Evolutionary conservation across 1,139 yeast genomes (phyloP), one percentile per base, ranked within the genome.

Genomic region (Kurtzmaniella quercitrusa): DNA sequence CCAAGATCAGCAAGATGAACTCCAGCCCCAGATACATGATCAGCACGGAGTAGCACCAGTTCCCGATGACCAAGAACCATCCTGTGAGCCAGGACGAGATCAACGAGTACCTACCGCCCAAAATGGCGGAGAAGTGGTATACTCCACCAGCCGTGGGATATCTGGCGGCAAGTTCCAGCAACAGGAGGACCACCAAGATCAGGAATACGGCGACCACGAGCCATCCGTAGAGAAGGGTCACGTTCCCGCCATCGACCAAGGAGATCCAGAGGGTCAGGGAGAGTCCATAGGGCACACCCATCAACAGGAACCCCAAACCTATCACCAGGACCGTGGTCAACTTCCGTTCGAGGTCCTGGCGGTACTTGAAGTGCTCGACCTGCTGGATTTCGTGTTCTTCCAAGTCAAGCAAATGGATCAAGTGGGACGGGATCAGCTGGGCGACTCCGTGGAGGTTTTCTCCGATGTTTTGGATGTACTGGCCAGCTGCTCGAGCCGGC

Each of bases 221-320:
- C 81, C 88, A 85, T 0, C 93, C 93, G 60, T 82, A 79, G 39
- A 85, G 63, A 41, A 85, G 79, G 0, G 91, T 82, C 11, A 80
- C 81, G 46, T 84, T 83, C 0, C 88, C 88, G 7, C 93, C 93
- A 59, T 84, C 85, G 17, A 81, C 70, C 44, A 85, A 64, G 1
- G 86, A 81, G 39, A 83, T 82, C 61, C 84, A 79, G 55, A 85
- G 67, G 0, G 89, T 83, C 1, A 87, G 79, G 4, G 88, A 79
- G 54, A 85, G 70, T 1, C 91, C 90, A 57, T 85, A 74, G 0
- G 90, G 91, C 0, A 86, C 90, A 17, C 87, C 86, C 91, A 85
- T 84, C 21, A 85, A 63, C 1, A 89, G 81, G 57, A 84, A 83
- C 1, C 93, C 90, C 24, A 85, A 63, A 1, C 91, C 93, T 38